phyloP scores from a whole-genome alignment of 164 flowering plant genomes.

The Saururus chinensis region DNA sequence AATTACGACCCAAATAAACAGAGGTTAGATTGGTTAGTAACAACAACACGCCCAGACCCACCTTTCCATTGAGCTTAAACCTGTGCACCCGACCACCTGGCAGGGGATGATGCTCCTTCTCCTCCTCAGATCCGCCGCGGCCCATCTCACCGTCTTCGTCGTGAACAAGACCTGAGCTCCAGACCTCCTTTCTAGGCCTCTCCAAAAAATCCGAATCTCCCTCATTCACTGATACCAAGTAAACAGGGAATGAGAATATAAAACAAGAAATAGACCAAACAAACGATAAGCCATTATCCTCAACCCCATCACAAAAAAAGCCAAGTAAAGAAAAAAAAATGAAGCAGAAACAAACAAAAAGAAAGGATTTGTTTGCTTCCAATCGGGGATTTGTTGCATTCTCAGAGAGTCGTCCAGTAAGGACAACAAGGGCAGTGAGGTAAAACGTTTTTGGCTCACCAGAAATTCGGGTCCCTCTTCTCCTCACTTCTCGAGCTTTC shows the following conservation, averaged over 20 bases:
- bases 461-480: constrained; percentile 23
- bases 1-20: background rate
- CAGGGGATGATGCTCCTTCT: constrained; percentile 18
- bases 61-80: constrained; percentile 40
- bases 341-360: constrained; percentile 18
- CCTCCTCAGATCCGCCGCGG: constrained; percentile 26
- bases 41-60: constrained; percentile 5
- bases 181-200: constrained; percentile 26
- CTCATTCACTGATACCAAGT: constrained; percentile 11
- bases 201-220: constrained; percentile 14
- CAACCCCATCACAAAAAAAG: constrained; percentile 6
- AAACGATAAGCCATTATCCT: constrained; percentile 14
- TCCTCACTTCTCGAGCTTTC: constrained; percentile 34
- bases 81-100: constrained; percentile 15
- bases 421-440: constrained; percentile 4
- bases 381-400: background rate
- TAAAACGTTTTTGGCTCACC: constrained; percentile 6
- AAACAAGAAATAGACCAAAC: constrained; percentile 1
- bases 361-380: constrained; percentile 13
- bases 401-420: background rate
- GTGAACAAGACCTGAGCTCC: constrained; percentile 7
- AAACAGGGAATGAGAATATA: background rate
- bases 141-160: constrained; percentile 31
- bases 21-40: background rate
- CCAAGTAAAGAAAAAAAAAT: constrained; percentile 3